Base-by-base conservation (phyloP, 305 asterid species). In the Salvia sclarea region DNA sequence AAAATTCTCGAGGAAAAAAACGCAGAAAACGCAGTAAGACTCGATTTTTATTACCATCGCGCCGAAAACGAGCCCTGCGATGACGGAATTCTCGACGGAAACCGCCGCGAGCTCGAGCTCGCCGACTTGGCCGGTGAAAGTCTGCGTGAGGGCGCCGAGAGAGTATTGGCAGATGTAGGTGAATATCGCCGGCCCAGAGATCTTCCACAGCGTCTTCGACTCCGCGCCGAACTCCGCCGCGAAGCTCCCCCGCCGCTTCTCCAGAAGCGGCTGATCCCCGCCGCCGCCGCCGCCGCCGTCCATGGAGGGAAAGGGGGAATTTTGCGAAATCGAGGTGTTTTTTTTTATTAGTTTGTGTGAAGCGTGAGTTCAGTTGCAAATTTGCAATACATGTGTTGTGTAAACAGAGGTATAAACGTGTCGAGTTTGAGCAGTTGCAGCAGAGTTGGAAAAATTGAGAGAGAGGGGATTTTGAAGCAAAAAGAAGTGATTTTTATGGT, bases 91-190 rank as follows among this genome's bases (percentile, higher is more conserved):
- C 80, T 83, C 96, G 28, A 90, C 83, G 20, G 95, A 84, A 13
- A 90, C 91, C n/a, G 95, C 93, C 4, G 96, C 96, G 6, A 90
- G 89, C 65, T 85, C 92, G 55, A 90, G 79, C 31, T 84, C 96
- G 2, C 91, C 95, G 14, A 85, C 71, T 24, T 77, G 84, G 0
- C 96, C 96, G 1, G 87, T 30, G 44, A 87, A 90, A 2, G 85
- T 84, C 52, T 86, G 91, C 28, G 96, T 84, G 28, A 90, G 80
- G 3, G 95, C 95, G 1, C 92, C 92, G 57, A 87, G 24, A 0
- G 96, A 87, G 57, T 85, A 90, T 83, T 90, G 96, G 61, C 81
- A 87, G 41, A 90, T 50, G 53, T 84, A 77, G 1, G 92, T 83
- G 53, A 90, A 78, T 18, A 87, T 84, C 31, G 95, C 91, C 4